phyloP scores from a whole-genome alignment of 129 eudicot species.

The Erigeron canadensis region DNA sequence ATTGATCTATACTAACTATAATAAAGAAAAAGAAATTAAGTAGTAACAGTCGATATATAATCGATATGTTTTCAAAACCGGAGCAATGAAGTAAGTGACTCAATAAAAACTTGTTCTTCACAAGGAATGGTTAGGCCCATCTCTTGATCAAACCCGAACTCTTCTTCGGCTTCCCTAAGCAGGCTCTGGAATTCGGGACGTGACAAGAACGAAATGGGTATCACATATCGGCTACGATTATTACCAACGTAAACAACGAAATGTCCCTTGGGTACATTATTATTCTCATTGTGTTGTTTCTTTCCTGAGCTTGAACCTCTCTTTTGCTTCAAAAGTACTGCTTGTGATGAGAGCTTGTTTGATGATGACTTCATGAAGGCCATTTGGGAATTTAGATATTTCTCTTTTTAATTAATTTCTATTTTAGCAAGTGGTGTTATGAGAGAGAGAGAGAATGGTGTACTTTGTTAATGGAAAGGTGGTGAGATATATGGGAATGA shows the following conservation, averaged over 20 bases:
- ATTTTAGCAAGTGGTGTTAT: not conserved
- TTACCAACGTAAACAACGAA: constrained; percentile 79
- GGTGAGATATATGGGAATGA: constrained; percentile 36
- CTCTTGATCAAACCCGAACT: constrained; percentile 83
- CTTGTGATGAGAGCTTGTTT: constrained; percentile 69
- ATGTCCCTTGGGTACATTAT: constrained; percentile 92
- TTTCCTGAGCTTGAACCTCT: constrained; percentile 77
- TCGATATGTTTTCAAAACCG: constrained; percentile 21
- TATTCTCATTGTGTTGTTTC: constrained; percentile 64
- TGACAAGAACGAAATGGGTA: constrained; percentile 60
- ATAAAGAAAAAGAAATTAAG: not conserved
- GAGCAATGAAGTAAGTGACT: constrained; percentile 55
- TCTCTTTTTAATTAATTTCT: too few species aligned
- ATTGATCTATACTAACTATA: constrained; percentile 3
- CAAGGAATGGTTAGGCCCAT: constrained; percentile 89
- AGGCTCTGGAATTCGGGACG: constrained; percentile 64
- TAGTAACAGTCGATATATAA: not conserved
- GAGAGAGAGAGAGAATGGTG: constrained; percentile 6
- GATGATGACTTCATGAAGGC: constrained; percentile 66
- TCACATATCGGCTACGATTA: constrained; percentile 65
- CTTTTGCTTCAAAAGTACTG: constrained; percentile 62
- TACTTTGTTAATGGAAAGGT: constrained; percentile 17
- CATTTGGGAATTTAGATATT: constrained; percentile 34
- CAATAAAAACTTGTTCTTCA: constrained; percentile 52
- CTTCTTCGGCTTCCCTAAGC: constrained; percentile 74